Base-by-base conservation (phyloP, 108 stramenopile genomes). In the Fragilaria crotonensis region DNA sequence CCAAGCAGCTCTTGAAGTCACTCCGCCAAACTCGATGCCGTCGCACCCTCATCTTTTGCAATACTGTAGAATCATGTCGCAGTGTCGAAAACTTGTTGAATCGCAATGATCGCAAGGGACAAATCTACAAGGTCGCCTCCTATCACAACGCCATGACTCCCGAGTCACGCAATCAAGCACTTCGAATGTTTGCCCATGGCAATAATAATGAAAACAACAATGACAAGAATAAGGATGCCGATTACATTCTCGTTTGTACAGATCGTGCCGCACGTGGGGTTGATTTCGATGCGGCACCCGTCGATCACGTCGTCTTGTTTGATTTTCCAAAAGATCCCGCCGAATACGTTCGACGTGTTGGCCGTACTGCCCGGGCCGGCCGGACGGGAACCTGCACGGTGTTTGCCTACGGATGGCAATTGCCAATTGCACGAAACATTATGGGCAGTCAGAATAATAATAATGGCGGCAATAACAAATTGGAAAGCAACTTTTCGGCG, bases 191-290 rank as follows among this genome's bases (percentile, higher is more conserved):
- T 74, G 57, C 74, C 48, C 68, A 60, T 30, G 84, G 75, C 45
- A 20, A 66, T 48, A 48, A 57, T 47, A 36, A 59, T 23, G 69
- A 54, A n/a, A n/a, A n/a, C 32, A 48, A 31, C n/a, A 59, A 78
- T 52, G 26, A 26, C 7, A 52, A 28, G 23, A 3, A 31, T 30
- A 5, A 29, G 5, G 31, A 28, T 21, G 59, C 76, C 2, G 84
- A 86, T 52, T 68, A 62, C 33, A 67, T 97, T 7, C 63, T 97
- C 60, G 80, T 97, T 21, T 96, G 94, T 64, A 97, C 97, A n/a
- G 97, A 97, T 72, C 87, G 97, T 3, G 94, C 97, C 5, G 92
- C 93, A 3, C 71, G 97, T 5, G 97, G 97, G 17, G 92, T 96
- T 22, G 97, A 97, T 45, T 94, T 94, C 72, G 87, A 71, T 57